Evolutionary conservation across 768 basidiomycete genomes (phyloP).

Genomic region (Pleurotus tuber-regium): DNA sequence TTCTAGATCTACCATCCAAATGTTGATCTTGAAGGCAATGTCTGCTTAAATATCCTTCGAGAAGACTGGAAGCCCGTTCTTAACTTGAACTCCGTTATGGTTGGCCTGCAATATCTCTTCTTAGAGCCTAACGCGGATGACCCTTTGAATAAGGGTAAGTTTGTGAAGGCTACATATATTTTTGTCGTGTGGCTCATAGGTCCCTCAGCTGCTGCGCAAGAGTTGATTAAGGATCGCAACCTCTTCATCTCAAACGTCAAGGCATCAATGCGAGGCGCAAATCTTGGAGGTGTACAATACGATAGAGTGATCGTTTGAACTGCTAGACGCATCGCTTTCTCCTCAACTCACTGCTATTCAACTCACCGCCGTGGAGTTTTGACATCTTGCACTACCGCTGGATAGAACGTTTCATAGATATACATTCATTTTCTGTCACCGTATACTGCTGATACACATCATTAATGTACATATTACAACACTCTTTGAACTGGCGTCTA

Average conservation of each 20-base stretch:
- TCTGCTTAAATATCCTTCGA: constrained; percentile 96
- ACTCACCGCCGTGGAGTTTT: constrained; percentile 15
- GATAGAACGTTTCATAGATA: constrained; percentile 20
- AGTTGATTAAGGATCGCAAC: constrained; percentile 86
- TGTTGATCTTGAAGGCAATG: constrained; percentile 96
- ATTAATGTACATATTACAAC: constrained; percentile 19
- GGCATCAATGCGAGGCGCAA: constrained; percentile 78
- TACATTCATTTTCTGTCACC: constrained; percentile 2
- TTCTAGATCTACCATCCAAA: constrained; percentile 97
- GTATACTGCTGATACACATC: constrained; percentile 9
- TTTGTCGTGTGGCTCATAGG: constrained; percentile 8
- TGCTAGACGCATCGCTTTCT: constrained; percentile 15
- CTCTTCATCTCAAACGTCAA: constrained; percentile 85
- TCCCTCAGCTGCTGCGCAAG: constrained; percentile 86
- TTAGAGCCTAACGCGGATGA: constrained; percentile 98
- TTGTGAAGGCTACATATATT: not conserved
- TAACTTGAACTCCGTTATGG: constrained; percentile 97
- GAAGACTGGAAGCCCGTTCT: constrained; percentile 99
- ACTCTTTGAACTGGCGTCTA: constrained; percentile 6
- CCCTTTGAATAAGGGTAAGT: constrained; percentile 93
- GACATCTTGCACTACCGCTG: constrained; percentile 11
- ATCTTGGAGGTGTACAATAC: constrained; percentile 76
- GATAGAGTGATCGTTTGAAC: constrained; percentile 63
- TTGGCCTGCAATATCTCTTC: constrained; percentile 97
- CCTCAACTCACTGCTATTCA: constrained; percentile 15